Evolutionary conservation across 352 stramenopile species (phyloP).

Genomic region (Globisporangium splendens): DNA sequence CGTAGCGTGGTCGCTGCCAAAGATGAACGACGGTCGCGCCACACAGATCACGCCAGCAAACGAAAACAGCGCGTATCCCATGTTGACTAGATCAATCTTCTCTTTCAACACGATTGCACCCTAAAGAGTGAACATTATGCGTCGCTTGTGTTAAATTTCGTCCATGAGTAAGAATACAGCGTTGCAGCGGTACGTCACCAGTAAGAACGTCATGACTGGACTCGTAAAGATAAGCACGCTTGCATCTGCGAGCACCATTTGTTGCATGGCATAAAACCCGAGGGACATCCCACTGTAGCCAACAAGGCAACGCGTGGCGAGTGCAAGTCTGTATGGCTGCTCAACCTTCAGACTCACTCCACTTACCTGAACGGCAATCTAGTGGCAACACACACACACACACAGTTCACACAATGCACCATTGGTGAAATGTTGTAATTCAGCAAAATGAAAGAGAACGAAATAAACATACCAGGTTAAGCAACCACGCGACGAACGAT

Average conservation of each 20-base stretch:
- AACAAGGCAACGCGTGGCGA: constrained; percentile 37
- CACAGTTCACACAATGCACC: not conserved
- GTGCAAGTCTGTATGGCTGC: constrained; percentile 26
- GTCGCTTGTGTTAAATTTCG: too few relatives aligned
- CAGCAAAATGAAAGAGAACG: not conserved
- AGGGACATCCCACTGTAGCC: constrained; percentile 47
- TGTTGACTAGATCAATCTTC: constrained; percentile 27
- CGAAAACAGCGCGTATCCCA: constrained; percentile 30
- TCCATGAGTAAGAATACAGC: too few relatives aligned
- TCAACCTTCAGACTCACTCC: constrained; percentile 28
- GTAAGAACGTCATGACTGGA: constrained; percentile 54
- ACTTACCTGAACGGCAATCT: constrained; percentile 37
- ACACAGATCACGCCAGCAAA: constrained; percentile 37
- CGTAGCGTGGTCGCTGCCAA: constrained; percentile 13
- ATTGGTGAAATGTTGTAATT: not conserved
- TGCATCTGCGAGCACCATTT: constrained; percentile 59
- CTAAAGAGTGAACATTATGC: constrained; percentile 5
- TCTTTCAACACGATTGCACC: constrained; percentile 27
- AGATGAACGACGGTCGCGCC: constrained; percentile 27
- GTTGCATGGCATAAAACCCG: constrained; percentile 49
- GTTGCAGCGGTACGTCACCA: constrained; percentile 22
- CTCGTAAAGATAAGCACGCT: constrained; percentile 65
- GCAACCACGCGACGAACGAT: constrained; percentile 43
- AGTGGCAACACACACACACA: not conserved
- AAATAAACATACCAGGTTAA: constrained; percentile 37